A percentile compares a stretch with the other conserved stretches of the same genome.
These are phyloP conservation scores for Lactifluus volemus DNA, from an alignment of 768 basidiomycete genomes.

Conservation along the genomic window DNA sequence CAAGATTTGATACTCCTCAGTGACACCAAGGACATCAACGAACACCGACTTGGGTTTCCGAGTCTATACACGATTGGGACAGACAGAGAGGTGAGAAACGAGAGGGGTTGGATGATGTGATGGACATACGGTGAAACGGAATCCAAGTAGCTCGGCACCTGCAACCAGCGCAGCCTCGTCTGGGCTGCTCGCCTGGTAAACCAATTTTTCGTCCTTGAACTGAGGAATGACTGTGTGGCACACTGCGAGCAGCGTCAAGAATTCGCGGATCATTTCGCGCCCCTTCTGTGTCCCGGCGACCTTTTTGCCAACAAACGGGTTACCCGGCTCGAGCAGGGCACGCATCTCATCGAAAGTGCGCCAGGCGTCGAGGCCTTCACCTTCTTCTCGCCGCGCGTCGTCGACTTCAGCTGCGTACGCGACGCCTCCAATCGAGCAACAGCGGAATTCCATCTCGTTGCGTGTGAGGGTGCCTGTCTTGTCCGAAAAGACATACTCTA, in stretches of 20 bases:
- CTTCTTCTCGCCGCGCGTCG: constrained; percentile 63
- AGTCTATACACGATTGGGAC: constrained; percentile 44
- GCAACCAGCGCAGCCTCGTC: constrained; percentile 95
- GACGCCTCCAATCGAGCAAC: constrained; percentile 80
- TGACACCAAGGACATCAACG: constrained; percentile 64
- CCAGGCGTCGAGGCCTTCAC: constrained; percentile 53
- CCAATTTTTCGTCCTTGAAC: constrained; percentile 76
- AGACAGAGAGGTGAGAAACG: not conserved
- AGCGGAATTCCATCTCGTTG: constrained; percentile 97
- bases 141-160: constrained; percentile 87
- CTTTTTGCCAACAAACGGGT: constrained; percentile 42
- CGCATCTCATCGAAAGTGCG: constrained; percentile 72
- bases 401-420: constrained; percentile 90
- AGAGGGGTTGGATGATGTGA: not conserved
- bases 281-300: constrained; percentile 30
- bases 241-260: constrained; percentile 56
- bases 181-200: constrained; percentile 94
- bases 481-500: constrained; percentile 93
- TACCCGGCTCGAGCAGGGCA: constrained; percentile 39
- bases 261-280: constrained; percentile 27
- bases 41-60: constrained; percentile 96
- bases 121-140: constrained; percentile 80
- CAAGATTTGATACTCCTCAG: constrained; percentile 79
- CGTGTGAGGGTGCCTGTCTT: constrained; percentile 93
- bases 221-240: constrained; percentile 99